A percentile compares a stretch with the other conserved stretches of the same genome.
Conservation (phyloP, 495 filamentous ascomycete genomes). For the Haplographium delicatum region DNA sequence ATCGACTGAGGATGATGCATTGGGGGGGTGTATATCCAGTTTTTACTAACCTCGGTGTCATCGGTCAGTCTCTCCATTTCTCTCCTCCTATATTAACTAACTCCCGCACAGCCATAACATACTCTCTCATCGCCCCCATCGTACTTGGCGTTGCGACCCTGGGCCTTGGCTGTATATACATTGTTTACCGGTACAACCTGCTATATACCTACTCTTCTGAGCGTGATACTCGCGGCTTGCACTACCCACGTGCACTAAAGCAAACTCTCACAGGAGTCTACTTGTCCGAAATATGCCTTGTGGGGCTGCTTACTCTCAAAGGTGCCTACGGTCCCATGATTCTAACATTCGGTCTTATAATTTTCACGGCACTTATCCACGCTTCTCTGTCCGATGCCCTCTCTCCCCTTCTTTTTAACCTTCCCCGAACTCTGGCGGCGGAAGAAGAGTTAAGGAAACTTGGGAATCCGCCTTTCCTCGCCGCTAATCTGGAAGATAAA, state of each 20-base stretch:
- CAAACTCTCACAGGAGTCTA: constrained; percentile 88
- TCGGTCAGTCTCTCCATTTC: constrained; percentile 48
- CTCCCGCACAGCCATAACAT: constrained; percentile 58
- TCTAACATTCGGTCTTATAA: constrained; percentile 74
- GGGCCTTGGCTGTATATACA: constrained; percentile 79
- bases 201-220: constrained; percentile 79
- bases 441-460: constrained; percentile 49
- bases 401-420: constrained; percentile 70
- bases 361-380: constrained; percentile 79
- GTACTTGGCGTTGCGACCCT: constrained; percentile 81
- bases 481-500: constrained; percentile 37
- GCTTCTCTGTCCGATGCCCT: constrained; percentile 71
- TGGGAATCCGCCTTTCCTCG: constrained; percentile 17
- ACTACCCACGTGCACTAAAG: constrained; percentile 79
- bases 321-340: constrained; percentile 70
- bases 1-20: constrained; percentile 53
- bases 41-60: constrained; percentile 78
- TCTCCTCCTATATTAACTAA: background rate
- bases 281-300: constrained; percentile 75
- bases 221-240: constrained; percentile 84
- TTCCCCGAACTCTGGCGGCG: constrained; percentile 56
- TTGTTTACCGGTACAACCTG: constrained; percentile 91
- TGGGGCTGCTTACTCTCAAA: constrained; percentile 79
- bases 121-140: constrained; percentile 85
- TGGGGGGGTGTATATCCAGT: constrained; percentile 89